These are phyloP conservation scores for Rhododendron griersonianum DNA, from an alignment of 148 eudicot genomes.

Conservation along the genomic window DNA sequence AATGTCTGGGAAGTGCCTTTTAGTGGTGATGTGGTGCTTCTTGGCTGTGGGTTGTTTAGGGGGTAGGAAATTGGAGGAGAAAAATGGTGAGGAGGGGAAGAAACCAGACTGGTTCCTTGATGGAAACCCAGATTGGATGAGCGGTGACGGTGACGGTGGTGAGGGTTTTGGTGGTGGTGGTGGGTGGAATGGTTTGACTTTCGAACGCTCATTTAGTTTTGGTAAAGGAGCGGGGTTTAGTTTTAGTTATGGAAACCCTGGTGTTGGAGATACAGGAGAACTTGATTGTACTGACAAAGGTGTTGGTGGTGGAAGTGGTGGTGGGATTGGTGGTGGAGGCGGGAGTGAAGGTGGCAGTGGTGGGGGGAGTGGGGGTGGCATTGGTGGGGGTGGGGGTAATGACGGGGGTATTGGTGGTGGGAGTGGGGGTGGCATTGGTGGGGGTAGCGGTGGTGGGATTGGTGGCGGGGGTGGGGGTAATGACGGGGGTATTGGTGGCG, in stretches of 20 bases:
- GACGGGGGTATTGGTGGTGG: background rate
- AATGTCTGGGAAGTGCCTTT: conserved; percentile 4
- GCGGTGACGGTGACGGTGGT: background rate
- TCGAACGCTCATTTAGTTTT: conserved; percentile 12
- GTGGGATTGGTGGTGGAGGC: background rate
- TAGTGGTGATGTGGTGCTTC: conserved; percentile 6
- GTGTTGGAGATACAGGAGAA: background rate
- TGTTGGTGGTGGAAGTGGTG: background rate
- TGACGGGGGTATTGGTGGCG: background rate
- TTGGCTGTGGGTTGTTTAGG: conserved; percentile 5
- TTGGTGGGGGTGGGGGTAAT: background rate
- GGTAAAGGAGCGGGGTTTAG: conserved; percentile 10
- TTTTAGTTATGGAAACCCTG: conserved; percentile 15
- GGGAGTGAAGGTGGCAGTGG: background rate
- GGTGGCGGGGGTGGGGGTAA: background rate
- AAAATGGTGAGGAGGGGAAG: conserved; percentile 8
- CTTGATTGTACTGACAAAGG: conserved; percentile 6
- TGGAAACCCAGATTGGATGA: background rate
- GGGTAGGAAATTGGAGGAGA: conserved; percentile 8
- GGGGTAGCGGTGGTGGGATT: background rate
- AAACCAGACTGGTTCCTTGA: conserved; percentile 15
- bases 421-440: background rate
- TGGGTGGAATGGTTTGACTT: background rate
- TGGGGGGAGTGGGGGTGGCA: background rate
- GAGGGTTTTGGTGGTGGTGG: background rate